Percentiles rank a stretch among this genome's conserved stretches.
These are phyloP conservation scores for Globisporangium emineosum DNA, from an alignment of 352 stramenopile species.

Conservation along the genomic window DNA sequence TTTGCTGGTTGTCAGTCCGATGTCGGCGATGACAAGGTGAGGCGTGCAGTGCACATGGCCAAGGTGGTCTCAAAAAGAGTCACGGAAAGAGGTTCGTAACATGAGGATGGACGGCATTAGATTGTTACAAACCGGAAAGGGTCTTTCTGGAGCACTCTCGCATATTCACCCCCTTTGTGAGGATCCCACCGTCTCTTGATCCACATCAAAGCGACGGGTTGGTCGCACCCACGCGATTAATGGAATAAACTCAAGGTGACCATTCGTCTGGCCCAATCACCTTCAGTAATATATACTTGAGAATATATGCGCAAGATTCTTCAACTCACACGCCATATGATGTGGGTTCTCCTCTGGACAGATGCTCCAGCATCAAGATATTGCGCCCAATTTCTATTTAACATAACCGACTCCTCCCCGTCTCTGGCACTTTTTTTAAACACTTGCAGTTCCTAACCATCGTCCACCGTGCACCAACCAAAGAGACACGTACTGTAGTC, in stretches of 20 bases:
- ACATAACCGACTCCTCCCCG: neutral
- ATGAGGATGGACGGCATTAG: neutral
- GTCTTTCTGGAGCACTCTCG: neutral
- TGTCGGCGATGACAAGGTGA: conserved; percentile 4
- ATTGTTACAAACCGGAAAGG: neutral
- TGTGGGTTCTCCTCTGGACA: conserved; percentile 1
- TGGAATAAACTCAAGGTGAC: neutral
- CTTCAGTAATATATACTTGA: neutral
- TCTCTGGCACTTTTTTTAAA: neutral
- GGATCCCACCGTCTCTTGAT: neutral
- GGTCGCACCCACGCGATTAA: neutral
- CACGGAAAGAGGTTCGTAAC: conserved; percentile 1
- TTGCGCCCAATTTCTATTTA: neutral
- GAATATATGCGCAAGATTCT: neutral
- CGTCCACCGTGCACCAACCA: conserved; percentile 43
- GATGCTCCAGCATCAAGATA: neutral
- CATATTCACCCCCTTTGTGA: neutral
- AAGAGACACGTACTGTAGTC: conserved; percentile 5
- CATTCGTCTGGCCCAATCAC: neutral
- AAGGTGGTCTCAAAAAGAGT: neutral
- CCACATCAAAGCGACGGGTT: neutral
- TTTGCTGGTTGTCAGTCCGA: conserved; percentile 10
- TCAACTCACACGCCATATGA: neutral
- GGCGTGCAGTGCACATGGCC: neutral
- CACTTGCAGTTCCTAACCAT: conserved; percentile 9